Evolutionary conservation across 257 asterid genomes (phyloP), one percentile per base, ranked within the genome.

Genomic region (Lithospermum erythrorhizon): DNA sequence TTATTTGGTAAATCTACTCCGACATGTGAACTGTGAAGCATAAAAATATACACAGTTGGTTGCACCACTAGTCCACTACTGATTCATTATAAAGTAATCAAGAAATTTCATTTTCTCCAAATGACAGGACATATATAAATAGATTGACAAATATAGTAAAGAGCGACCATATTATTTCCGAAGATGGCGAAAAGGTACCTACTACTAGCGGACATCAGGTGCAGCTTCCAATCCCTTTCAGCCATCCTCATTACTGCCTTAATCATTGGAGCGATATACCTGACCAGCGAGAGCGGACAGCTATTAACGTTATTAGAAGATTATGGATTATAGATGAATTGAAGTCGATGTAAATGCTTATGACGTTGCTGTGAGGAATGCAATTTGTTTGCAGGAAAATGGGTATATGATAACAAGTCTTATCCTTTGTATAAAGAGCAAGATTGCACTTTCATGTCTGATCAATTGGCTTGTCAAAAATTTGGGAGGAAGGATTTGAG

Each of bases 401-500:
- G 95, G 94, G 80, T 84, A 55, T 82, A 7, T 21, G 95, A 87
- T 69, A 73, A 76, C 58, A 32, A 51, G 23, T 74, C 90, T 0
- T 69, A 71, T 29, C 94, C 94, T 21, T 54, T 77, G 1, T 84
- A 87, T 73, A 72, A 73, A 69, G 95, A 84, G 75, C 41, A 56
- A 19, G 24, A 73, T 7, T 87, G 94, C 58, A 75, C 76, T 0
- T 79, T 85, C 61, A 71, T 74, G 82, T 71, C 70, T 17, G 76
- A 63, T 24, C 80, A 75, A 0, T 79, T 82, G 37, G 84, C 91
- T 3, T 87, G 96, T 54, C 73, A 74, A 20, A 82, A 61, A 37
- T 79, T 75, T 23, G 96, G 96, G 6, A 71, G 94, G 51, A 74
- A 78, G 37, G 95, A 86, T 63, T 61, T 78, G 35, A 65, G 67